Conservation (phyloP, 2,329 filamentous ascomycete species). For the Mariannaea elegans region DNA sequence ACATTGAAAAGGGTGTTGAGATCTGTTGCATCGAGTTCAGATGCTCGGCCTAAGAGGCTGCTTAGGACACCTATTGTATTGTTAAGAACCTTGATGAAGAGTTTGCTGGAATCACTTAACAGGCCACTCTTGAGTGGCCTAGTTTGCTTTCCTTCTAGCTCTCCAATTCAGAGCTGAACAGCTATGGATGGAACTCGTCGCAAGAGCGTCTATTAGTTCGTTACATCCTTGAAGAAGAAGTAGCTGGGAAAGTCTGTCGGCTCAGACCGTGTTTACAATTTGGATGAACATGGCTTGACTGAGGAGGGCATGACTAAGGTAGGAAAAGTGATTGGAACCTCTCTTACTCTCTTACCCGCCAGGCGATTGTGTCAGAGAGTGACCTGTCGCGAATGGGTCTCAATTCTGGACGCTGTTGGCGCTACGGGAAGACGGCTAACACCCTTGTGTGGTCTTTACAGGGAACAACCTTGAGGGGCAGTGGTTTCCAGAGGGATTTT, state of each 20-base stretch:
- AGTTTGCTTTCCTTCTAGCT: too few relatives aligned
- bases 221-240: background rate
- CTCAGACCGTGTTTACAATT: background rate
- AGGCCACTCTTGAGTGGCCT: conserved; percentile 58
- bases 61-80: conserved; percentile 68
- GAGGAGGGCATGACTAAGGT: background rate
- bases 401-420: background rate
- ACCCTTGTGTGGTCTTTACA: background rate
- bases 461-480: background rate
- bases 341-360: background rate
- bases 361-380: background rate
- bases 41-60: conserved; percentile 79
- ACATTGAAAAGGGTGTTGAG: conserved; percentile 74
- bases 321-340: background rate
- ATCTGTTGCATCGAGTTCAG: conserved; percentile 76
- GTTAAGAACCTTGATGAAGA: conserved; percentile 79
- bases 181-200: too few relatives aligned
- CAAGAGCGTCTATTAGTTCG: background rate
- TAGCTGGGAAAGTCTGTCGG: background rate
- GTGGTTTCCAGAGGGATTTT: background rate
- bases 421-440: background rate
- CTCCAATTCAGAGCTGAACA: too few relatives aligned
- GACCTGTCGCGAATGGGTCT: background rate
- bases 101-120: conserved; percentile 55
- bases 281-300: background rate